Base-by-base conservation (phyloP, 148 eudicot species). In the Mesembryanthemum crystallinum region DNA sequence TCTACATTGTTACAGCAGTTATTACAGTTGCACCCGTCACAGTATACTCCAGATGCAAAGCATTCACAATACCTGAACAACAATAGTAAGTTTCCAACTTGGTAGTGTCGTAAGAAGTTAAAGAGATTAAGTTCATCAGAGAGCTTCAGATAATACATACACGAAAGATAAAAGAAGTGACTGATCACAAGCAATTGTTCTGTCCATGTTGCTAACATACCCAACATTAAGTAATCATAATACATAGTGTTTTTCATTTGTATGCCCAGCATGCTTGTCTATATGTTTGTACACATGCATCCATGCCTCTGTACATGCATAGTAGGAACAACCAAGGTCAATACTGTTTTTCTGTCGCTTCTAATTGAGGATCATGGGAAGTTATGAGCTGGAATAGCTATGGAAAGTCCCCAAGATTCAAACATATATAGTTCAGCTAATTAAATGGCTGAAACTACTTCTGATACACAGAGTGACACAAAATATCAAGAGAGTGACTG, bases 1-100 rank as follows among this genome's bases (percentile, higher is more conserved):
- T 92, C 99, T 73, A 96, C 92, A 77, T 96, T 96, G 83, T 96
- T 96, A 75, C 88, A 88, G 69, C 99, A 96, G 76, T 92, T 89
- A 45, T 84, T 84, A 86, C 99, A 96, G 78, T 96, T 96, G 88
- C 99, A 96, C 25, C 99, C 99, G 84, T 96, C 95, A 76, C 99
- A 96, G 71, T 96, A 92, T 64, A 92, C 79, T 78, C 99, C 99
- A 77, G 99, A 91, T 62, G 99, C 99, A 83, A 96, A 96, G 87
- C 99, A 96, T 80, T 96, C 99, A 83, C 99, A 96, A 71, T 96
- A 96, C 83, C 99, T 96, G 86, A 69, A 75, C 76, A 87, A 30
- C 63, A 82, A 12, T 82, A 65, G 54, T 55, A 72, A 71, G 58
- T 64, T 68, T 11, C 29, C 21, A 18, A 49, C 49, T 62, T 67